Evolutionary conservation across 441 rosid species (phyloP).

Genomic region (Arabidopsis lyrata): DNA sequence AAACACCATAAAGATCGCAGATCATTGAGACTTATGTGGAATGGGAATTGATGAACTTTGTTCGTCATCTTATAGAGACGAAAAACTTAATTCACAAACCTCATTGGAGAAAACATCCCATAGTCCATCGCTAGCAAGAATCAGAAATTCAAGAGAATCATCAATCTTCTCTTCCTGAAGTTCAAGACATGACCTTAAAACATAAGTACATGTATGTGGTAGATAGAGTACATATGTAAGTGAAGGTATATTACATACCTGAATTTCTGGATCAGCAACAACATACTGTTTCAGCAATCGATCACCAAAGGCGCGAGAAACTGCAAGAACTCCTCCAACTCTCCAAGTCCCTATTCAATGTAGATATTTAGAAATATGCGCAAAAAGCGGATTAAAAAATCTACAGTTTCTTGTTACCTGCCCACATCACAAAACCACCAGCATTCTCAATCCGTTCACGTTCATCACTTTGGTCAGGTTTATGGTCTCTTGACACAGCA

Average conservation of each 20-base stretch:
- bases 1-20: background rate
- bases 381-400: background rate
- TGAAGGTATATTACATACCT: slow-evolving; percentile 51
- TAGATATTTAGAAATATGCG: background rate
- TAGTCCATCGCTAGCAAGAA: slow-evolving; percentile 96
- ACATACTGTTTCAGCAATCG: slow-evolving; percentile 89
- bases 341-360: slow-evolving; percentile 88
- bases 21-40: too few relatives aligned
- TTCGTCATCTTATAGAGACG: too few relatives aligned
- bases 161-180: slow-evolving; percentile 90
- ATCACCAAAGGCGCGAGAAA: slow-evolving; percentile 99
- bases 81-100: slow-evolving; percentile 47
- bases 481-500: slow-evolving; percentile 97
- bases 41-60: too few relatives aligned
- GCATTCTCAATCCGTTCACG: slow-evolving; percentile 96
- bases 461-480: slow-evolving; percentile 96
- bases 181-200: slow-evolving; percentile 11
- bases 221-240: slow-evolving; percentile 2
- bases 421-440: slow-evolving; percentile 99
- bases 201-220: background rate
- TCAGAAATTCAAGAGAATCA: slow-evolving; percentile 89
- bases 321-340: slow-evolving; percentile 98
- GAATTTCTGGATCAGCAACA: slow-evolving; percentile 98
- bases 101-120: slow-evolving; percentile 98
- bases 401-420: slow-evolving; percentile 54